These are phyloP conservation scores for Nepenthes mirabilis DNA, from an alignment of 148 eudicot species.

Conservation along the genomic window DNA sequence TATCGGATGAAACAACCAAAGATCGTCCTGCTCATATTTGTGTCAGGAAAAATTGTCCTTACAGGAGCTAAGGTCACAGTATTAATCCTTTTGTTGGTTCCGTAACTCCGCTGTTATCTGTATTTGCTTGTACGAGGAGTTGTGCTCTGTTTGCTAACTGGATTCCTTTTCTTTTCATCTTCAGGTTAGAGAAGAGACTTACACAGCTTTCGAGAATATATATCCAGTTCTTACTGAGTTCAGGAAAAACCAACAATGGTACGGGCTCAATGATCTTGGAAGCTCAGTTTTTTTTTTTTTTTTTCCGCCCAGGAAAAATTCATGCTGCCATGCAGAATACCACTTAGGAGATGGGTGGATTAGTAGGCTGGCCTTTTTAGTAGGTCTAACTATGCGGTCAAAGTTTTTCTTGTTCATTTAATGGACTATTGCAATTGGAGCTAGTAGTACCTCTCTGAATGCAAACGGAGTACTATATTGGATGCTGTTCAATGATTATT, in stretches of 20 bases:
- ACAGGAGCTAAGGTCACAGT: slow-evolving; percentile 80
- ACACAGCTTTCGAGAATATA: slow-evolving; percentile 79
- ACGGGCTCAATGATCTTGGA: slow-evolving; percentile 1
- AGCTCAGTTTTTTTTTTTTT: too few relatives aligned
- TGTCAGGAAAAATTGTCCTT: slow-evolving; percentile 91
- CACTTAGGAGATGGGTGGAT: too few relatives aligned
- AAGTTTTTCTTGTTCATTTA: too few relatives aligned
- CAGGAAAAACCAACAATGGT: slow-evolving; percentile 86
- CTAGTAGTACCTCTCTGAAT: too few relatives aligned
- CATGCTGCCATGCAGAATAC: too few relatives aligned
- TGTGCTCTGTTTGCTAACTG: background rate
- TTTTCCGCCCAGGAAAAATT: too few relatives aligned
- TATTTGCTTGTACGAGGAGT: background rate
- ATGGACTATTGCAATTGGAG: too few relatives aligned
- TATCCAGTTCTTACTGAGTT: slow-evolving; percentile 89
- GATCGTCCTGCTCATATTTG: slow-evolving; percentile 81
- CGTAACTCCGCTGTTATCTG: background rate
- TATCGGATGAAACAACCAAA: slow-evolving; percentile 94
- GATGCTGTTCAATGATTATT: too few relatives aligned
- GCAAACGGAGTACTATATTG: too few relatives aligned
- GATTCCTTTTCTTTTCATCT: background rate
- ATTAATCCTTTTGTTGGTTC: background rate
- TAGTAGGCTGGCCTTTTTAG: too few relatives aligned
- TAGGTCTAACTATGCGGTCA: too few relatives aligned
- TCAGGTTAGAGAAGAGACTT: slow-evolving; percentile 89